A percentile compares a stretch with the other conserved stretches of the same genome.
Evolutionary conservation across 257 asterid species (phyloP).

Genomic region (Prunella vulgaris): DNA sequence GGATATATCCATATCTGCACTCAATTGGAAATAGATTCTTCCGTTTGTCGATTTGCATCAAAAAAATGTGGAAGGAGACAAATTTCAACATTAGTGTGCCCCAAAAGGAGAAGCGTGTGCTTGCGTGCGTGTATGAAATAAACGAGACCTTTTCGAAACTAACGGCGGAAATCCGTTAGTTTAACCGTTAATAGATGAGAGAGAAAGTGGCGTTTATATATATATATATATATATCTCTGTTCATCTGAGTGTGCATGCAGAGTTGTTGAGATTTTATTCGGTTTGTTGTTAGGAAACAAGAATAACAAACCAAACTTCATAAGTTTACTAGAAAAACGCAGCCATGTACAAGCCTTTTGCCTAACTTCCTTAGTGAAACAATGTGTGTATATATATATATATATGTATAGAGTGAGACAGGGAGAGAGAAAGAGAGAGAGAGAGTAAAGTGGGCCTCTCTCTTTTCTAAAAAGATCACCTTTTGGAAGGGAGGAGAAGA

Average conservation of each 20-base stretch:
- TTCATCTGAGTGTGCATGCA: conserved; percentile 19
- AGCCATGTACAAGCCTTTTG: conserved; percentile 22
- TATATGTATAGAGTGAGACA: no score
- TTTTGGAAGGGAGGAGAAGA: conserved; percentile 38
- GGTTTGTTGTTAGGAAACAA: conserved; percentile 26
- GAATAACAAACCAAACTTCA: conserved; percentile 18
- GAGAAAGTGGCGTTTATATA: neutral
- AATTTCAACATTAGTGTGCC: conserved; percentile 16
- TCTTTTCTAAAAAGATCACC: conserved; percentile 58
- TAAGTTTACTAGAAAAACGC: conserved; percentile 18
- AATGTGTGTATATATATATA: neutral
- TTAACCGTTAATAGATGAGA: neutral
- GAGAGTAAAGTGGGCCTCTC: conserved; percentile 27
- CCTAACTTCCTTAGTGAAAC: conserved; percentile 48
- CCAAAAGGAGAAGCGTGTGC: neutral
- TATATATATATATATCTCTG: no score
- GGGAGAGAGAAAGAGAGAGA: conserved; percentile 14
- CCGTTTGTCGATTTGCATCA: conserved; percentile 32
- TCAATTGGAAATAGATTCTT: conserved; percentile 55
- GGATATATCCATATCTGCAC: conserved; percentile 35
- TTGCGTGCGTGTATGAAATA: no score
- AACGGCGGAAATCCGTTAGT: neutral
- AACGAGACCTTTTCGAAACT: no score
- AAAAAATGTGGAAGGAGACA: conserved; percentile 19
- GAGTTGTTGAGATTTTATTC: conserved; percentile 14